Evolutionary conservation across 192 early-diverging fungal genomes (phyloP).

Genomic region (Haplosporangium gracile): DNA sequence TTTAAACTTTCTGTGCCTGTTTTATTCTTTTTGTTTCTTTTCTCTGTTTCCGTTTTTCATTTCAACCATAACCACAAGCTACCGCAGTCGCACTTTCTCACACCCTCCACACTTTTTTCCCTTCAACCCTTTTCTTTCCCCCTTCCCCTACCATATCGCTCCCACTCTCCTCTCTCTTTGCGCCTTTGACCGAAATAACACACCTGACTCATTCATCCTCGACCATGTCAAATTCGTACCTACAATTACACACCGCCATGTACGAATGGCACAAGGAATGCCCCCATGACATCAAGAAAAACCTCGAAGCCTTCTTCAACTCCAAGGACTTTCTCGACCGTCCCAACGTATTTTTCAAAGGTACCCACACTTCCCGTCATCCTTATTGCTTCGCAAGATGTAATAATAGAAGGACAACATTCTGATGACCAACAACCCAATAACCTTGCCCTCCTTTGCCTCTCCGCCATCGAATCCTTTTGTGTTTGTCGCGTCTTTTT

Average conservation of each 20-base stretch:
- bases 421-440: not conserved
- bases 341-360: constrained; percentile 32
- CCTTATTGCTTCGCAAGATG: not conserved
- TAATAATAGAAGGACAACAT: not conserved
- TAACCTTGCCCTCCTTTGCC: no score
- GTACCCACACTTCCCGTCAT: not conserved
- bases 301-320: constrained; percentile 14
- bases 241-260: constrained; percentile 31
- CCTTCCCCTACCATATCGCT: not conserved
- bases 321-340: constrained; percentile 38
- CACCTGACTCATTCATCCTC: not conserved
- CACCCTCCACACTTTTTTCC: not conserved
- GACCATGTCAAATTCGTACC: constrained; percentile 9
- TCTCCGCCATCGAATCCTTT: no score
- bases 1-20: not conserved
- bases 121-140: not conserved
- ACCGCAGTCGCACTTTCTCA: not conserved
- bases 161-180: not conserved
- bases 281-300: constrained; percentile 25
- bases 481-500: not conserved
- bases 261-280: constrained; percentile 47
- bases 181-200: not conserved
- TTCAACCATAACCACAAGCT: no score
- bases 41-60: no score
- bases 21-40: not conserved